These are phyloP conservation scores for Tetrapyrgos nigripes DNA, from an alignment of 1,284 basidiomycete species.

Conservation along the genomic window DNA sequence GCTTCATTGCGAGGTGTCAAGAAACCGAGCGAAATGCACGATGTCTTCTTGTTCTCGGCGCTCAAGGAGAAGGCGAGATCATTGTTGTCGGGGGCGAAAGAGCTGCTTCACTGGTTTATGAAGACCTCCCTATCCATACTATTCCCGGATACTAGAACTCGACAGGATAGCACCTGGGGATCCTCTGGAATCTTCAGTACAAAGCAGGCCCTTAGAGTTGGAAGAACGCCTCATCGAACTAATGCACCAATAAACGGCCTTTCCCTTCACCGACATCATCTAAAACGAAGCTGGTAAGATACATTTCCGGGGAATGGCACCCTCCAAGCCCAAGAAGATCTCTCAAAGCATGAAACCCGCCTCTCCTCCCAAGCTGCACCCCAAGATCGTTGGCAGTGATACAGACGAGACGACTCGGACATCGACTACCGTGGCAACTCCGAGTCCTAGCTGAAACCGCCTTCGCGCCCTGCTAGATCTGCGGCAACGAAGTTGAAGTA, in stretches of 20 bases:
- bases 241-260: constrained; percentile 75
- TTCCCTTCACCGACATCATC: constrained; percentile 77
- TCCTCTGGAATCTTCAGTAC: constrained; percentile 64
- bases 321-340: no score
- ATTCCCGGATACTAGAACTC: constrained; percentile 51
- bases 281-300: constrained; percentile 63
- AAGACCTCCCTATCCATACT: constrained; percentile 73
- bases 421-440: no score
- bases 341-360: no score
- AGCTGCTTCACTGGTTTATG: constrained; percentile 63
- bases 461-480: no score
- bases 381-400: no score
- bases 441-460: no score
- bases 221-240: constrained; percentile 68
- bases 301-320: constrained; percentile 57
- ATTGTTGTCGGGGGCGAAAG: constrained; percentile 83
- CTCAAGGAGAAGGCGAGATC: constrained; percentile 57
- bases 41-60: constrained; percentile 78
- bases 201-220: constrained; percentile 63
- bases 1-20: constrained; percentile 87
- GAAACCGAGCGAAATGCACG: constrained; percentile 87
- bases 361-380: no score
- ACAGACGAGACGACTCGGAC: no score
- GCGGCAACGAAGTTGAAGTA: no score
- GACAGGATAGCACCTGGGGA: constrained; percentile 58